Conservation (phyloP, 108 stramenopile species). For the Skeletonema grethae region DNA sequence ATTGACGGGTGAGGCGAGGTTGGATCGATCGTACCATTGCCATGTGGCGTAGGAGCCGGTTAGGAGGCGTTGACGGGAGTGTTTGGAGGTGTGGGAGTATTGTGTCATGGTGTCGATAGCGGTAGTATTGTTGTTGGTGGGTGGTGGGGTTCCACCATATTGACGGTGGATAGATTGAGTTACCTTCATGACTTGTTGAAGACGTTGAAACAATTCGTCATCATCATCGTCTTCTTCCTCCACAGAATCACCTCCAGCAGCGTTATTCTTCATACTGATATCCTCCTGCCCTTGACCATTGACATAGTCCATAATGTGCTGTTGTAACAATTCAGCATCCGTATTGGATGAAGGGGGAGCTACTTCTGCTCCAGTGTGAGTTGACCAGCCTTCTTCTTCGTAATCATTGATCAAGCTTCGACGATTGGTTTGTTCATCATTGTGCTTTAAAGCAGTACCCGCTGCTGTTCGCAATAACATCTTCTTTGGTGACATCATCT, state of each 20-base stretch:
- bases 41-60: slow-evolving; percentile 45
- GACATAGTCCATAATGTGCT: neutral
- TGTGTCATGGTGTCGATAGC: neutral
- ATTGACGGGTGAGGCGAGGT: slow-evolving; percentile 24
- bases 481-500: neutral
- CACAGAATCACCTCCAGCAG: neutral
- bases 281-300: neutral
- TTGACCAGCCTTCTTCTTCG: neutral
- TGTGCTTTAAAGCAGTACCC: neutral
- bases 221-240: neutral
- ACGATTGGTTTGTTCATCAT: neutral
- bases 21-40: slow-evolving; percentile 36
- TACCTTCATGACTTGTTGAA: neutral
- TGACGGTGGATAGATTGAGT: slow-evolving; percentile 8
- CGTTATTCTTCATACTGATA: neutral
- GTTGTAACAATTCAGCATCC: neutral
- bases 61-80: slow-evolving; percentile 34
- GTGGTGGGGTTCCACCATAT: slow-evolving; percentile 1
- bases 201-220: neutral
- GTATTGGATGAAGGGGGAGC: neutral
- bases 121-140: neutral
- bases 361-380: neutral
- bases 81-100: neutral
- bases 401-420: neutral
- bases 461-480: neutral